Base-by-base conservation (phyloP, 148 eudicot species). In the Vaccinium corymbosum region DNA sequence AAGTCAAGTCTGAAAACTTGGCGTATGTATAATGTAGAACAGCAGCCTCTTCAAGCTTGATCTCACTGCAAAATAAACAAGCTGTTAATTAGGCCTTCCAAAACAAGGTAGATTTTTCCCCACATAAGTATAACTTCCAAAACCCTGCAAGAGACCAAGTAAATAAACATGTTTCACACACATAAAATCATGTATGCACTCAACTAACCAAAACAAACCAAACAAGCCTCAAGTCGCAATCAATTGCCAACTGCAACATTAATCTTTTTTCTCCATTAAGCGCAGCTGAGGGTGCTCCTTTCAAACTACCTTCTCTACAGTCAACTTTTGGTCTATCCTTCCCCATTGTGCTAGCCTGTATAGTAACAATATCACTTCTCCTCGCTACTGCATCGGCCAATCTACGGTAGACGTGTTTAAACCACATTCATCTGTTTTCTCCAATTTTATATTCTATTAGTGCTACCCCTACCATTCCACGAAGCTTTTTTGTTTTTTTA, bases 11-110 rank as follows among this genome's bases (percentile, higher is more conserved):
- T 10, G 98, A 93, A 86, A 92, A 95, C 57, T 92, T 93, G 83
- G 98, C 80, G 82, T 95, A 95, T 85, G 98, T 95, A 74, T 87
- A 95, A 83, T 95, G 98, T n/a, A 95, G 88, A 83, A 95, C 94
- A 89, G 98, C 98, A 82, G 97, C 98, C 89, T 93, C 98, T 73
- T 93, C 97, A 78, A 94, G 84, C 86, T 92, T 93, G 82, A 95
- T 88, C 90, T 95, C 98, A 86, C 98, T 95, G 84, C 71, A 81
- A 83, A 22, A 16, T 79, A 71, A 59, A 35, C 15, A 62, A 83
- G 81, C 64, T 10, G 84, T 49, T 61, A 62, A 8, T 75, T 61
- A 42, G 16, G 79, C 48, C 32, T 15, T 84, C 22, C 1, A n/a
- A 72, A 46, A 73, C 46, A 55, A 32, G 3, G 20, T 7, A 42